Evolutionary conservation across 1,284 basidiomycete genomes (phyloP), one percentile per base, ranked within the genome.

Genomic region (Marasmius tenuissimus): DNA sequence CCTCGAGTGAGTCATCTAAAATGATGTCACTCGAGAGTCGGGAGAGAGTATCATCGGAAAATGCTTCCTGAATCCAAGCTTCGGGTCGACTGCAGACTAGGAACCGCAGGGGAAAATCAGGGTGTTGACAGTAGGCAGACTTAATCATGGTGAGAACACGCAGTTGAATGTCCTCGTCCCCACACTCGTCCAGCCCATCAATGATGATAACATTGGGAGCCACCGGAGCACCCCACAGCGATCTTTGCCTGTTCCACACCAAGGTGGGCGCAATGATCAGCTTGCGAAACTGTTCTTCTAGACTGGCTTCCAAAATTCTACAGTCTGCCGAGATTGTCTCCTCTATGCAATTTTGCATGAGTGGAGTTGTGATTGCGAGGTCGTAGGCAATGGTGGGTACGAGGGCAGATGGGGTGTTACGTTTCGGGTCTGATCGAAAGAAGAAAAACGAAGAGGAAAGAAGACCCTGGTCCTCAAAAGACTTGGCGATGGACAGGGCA

Each of bases 61-160:
- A n/a, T n/a, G n/a, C n/a, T n/a, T 38, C 66, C 4, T 66, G 63
- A 39, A 73, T 70, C 45, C 67, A 67, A 0, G 69, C 64, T 51
- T 71, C 70, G 5, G 70, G 70, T 9, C 68, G 63, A 34, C 67
- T 67, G 10, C 67, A 64, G 20, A 73, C 65, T 56, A 73, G 67
- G 58, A 71, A 68, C 51, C 66, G 67, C 4, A 72, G 61, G 4
- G 70, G 70, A 0, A 70, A 35, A 4, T 37, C 8, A 14, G 12
- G 14, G 4, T 5, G 5, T 37, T 37, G 33, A 5, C n/a, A 18
- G 12, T 35, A 37, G n/a, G 51, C 10, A 11, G 51, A 35, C 9
- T n/a, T 12, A 8, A 53, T 53, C 3, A 37, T 53, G 27, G 27
- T 12, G 33, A 60, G 40, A 35, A 60, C 34, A 5, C 40, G 59